phyloP scores from a whole-genome alignment of 441 rosid genomes.

The Croton setiger region DNA sequence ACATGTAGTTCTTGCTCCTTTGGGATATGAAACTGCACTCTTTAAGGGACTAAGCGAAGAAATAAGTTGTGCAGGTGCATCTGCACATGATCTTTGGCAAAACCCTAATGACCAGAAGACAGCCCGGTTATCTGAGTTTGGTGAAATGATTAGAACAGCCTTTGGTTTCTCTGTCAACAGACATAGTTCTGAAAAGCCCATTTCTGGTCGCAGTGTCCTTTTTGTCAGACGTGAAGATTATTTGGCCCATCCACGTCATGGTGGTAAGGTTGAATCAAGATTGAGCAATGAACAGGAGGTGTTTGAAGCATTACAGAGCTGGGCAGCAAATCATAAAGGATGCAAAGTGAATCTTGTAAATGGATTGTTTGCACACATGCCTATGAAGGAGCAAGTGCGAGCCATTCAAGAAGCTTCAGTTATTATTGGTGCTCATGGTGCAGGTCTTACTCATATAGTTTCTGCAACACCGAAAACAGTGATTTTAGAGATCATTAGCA shows the following conservation, averaged over 20 bases:
- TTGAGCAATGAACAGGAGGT: conserved; percentile 84
- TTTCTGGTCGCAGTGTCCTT: conserved; percentile 55
- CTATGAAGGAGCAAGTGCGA: conserved; percentile 78
- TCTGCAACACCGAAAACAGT: conserved; percentile 86
- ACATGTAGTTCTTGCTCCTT: conserved; percentile 69
- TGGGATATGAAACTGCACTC: conserved; percentile 80
- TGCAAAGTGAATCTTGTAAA: conserved; percentile 75
- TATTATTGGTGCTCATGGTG: conserved; percentile 94
- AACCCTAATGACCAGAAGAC: conserved; percentile 59
- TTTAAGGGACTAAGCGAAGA: conserved; percentile 63
- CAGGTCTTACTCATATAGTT: conserved; percentile 89
- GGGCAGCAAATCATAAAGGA: conserved; percentile 55
- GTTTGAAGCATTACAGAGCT: conserved; percentile 54
- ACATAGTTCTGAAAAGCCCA: conserved; percentile 48
- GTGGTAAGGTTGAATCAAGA: conserved; percentile 76
- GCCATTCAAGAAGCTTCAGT: conserved; percentile 94
- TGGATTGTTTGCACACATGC: conserved; percentile 87
- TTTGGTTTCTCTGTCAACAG: conserved; percentile 66
- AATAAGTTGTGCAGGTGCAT: conserved; percentile 58
- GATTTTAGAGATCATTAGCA: conserved; percentile 72
- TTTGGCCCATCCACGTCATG: conserved; percentile 89
- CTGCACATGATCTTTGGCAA: conserved; percentile 61
- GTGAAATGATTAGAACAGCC: conserved; percentile 83
- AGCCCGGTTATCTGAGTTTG: conserved; percentile 83
- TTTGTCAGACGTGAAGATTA: conserved; percentile 91